phyloP scores from a whole-genome alignment of 176 grass and related monocot species.

The Rhynchospora tenuis region DNA sequence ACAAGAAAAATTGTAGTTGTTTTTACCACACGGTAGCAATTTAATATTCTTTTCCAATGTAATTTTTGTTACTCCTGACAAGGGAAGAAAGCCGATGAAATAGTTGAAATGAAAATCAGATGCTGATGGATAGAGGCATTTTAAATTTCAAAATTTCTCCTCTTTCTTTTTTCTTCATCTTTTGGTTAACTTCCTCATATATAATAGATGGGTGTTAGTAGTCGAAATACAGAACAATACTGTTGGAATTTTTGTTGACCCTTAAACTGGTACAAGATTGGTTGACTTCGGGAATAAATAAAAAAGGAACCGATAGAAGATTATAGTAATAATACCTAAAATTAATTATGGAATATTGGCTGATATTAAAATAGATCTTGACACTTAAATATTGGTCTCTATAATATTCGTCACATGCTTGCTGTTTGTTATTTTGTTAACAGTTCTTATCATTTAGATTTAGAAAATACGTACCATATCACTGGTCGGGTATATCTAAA shows the following conservation, averaged over 20 bases:
- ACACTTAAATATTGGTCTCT: neutral
- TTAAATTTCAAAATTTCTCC: constrained; percentile 27
- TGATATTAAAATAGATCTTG: neutral
- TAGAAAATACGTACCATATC: neutral
- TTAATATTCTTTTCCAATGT: constrained; percentile 53
- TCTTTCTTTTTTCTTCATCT: constrained; percentile 29
- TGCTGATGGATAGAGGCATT: neutral
- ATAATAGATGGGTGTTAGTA: neutral
- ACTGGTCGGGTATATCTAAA: neutral
- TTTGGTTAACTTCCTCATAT: neutral
- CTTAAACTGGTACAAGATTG: neutral
- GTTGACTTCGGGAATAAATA: neutral
- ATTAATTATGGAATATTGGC: neutral
- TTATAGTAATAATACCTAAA: neutral
- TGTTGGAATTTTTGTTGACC: neutral
- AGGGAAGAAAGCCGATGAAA: constrained; percentile 11
- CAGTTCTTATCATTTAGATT: neutral
- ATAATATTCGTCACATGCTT: neutral
- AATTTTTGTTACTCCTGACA: constrained; percentile 47
- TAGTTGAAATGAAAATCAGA: neutral
- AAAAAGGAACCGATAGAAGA: neutral
- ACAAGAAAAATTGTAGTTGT: constrained; percentile 32
- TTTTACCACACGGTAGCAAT: constrained; percentile 47
- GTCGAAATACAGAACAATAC: neutral
- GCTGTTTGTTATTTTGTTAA: neutral